phyloP scores from a whole-genome alignment of 2,329 filamentous ascomycete species.

The Cladosporium sp. region DNA sequence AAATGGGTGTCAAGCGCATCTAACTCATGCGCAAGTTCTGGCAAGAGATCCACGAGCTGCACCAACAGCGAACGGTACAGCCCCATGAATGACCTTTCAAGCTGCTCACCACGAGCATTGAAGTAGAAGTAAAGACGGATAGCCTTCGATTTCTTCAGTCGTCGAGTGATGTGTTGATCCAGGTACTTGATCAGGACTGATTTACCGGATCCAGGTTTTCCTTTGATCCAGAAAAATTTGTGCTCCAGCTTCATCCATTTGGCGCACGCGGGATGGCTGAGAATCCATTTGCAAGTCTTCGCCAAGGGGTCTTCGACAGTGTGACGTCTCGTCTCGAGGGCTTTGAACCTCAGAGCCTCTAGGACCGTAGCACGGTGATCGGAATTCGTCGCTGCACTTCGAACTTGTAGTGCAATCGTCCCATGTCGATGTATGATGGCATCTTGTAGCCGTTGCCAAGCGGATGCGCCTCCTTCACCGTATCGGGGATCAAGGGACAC shows the following conservation, averaged over 20 bases:
- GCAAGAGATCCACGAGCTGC: too few species aligned
- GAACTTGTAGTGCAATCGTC: constrained; percentile 8
- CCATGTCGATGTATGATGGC: constrained; percentile 6
- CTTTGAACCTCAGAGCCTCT: constrained; percentile 29
- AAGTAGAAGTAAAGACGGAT: constrained; percentile 46
- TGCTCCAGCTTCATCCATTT: constrained; percentile 38
- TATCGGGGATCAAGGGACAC: constrained; percentile 44
- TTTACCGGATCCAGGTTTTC: too few species aligned
- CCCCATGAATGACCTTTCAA: constrained; percentile 45
- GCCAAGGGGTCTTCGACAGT: constrained; percentile 36
- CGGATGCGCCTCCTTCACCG: constrained; percentile 27
- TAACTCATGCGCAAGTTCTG: constrained; percentile 22
- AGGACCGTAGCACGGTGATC: constrained; percentile 10
- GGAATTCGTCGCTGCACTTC: constrained; percentile 13
- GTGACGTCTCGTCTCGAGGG: constrained; percentile 29
- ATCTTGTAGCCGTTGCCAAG: constrained; percentile 6
- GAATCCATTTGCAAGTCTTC: constrained; percentile 42
- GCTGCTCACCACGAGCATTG: constrained; percentile 40
- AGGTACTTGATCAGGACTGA: too few species aligned
- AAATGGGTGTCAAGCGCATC: background rate
- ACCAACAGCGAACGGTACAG: constrained; percentile 51
- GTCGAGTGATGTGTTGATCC: constrained; percentile 29
- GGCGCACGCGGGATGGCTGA: constrained; percentile 32
- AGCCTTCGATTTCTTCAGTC: constrained; percentile 14
- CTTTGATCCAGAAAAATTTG: too few species aligned